Evolutionary conservation across 495 filamentous ascomycete species (phyloP).

Genomic region (Cercophora sp.): DNA sequence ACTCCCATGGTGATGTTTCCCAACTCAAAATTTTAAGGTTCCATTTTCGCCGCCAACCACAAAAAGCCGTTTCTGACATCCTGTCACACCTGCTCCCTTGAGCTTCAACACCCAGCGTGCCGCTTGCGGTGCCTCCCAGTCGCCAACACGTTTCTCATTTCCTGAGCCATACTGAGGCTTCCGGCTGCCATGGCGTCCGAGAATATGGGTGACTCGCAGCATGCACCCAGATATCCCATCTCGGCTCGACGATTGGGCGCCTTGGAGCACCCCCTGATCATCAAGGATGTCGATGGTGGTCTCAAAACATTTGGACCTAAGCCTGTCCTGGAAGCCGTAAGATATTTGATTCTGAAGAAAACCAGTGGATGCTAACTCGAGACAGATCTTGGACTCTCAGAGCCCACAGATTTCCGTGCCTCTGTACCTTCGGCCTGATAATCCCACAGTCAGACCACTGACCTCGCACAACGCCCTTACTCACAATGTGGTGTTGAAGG

Average conservation of each 20-base stretch:
- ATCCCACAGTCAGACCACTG: slow-evolving; percentile 70
- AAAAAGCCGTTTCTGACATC: background rate
- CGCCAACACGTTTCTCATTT: too few species aligned
- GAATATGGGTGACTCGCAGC: slow-evolving; percentile 10
- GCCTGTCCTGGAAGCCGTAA: slow-evolving; percentile 61
- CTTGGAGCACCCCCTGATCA: slow-evolving; percentile 83
- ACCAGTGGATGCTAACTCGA: background rate
- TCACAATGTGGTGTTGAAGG: slow-evolving; percentile 78
- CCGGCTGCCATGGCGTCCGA: slow-evolving; percentile 8
- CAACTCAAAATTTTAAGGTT: background rate
- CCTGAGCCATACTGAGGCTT: too few species aligned
- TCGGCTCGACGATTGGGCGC: slow-evolving; percentile 63
- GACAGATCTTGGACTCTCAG: slow-evolving; percentile 34
- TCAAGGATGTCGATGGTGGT: slow-evolving; percentile 77
- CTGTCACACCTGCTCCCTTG: too few species aligned
- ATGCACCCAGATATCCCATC: slow-evolving; percentile 46
- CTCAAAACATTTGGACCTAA: slow-evolving; percentile 73
- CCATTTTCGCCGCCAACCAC: background rate
- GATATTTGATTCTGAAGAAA: slow-evolving; percentile 13
- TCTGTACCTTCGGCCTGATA: slow-evolving; percentile 70
- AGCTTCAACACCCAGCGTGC: too few species aligned
- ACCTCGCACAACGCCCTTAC: slow-evolving; percentile 65
- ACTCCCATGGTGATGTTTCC: too few species aligned
- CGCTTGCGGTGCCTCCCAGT: too few species aligned
- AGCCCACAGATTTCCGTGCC: slow-evolving; percentile 44